Evolutionary conservation across 2,329 filamentous ascomycete genomes (phyloP).

Genomic region (Arachnopeziza araneosa): DNA sequence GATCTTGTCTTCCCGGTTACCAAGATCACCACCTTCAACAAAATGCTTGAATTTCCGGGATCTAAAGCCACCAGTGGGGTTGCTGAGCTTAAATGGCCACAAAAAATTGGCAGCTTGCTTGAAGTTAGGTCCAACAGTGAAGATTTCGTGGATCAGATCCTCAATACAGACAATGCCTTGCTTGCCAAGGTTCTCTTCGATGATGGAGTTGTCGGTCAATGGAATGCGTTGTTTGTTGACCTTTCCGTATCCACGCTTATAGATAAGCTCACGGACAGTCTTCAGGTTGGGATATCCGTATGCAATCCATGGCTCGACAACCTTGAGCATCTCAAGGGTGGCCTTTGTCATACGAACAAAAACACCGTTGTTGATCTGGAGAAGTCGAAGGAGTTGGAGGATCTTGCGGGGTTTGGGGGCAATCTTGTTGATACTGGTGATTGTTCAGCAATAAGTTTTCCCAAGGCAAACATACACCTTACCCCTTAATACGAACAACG

Average conservation of each 20-base stretch:
- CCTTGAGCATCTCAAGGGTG: constrained; percentile 92
- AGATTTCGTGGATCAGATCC: constrained; percentile 99
- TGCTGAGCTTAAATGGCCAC: constrained; percentile 99
- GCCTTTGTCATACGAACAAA: constrained; percentile 98
- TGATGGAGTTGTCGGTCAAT: constrained; percentile 95
- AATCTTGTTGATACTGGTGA: constrained; percentile 98
- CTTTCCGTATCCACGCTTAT: constrained; percentile 99
- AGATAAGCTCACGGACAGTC: constrained; percentile 97
- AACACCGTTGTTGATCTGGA: constrained; percentile 99
- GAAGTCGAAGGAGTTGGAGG: constrained; percentile 95
- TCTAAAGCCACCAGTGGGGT: constrained; percentile 86
- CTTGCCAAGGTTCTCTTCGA: constrained; percentile 95
- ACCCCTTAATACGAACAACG: constrained; percentile 98
- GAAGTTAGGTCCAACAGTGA: constrained; percentile 98
- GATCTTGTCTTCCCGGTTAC: constrained; percentile 95
- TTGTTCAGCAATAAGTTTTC: constrained; percentile 11
- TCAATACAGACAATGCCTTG: constrained; percentile 99
- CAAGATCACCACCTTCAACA: constrained; percentile 78
- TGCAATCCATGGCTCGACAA: constrained; percentile 97
- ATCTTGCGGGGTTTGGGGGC: constrained; percentile 99
- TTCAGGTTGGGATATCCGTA: constrained; percentile 99
- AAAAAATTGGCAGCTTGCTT: constrained; percentile 97
- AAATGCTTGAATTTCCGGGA: constrained; percentile 62
- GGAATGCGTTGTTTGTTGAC: constrained; percentile 96
- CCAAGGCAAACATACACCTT: constrained; percentile 30